Evolutionary conservation across 331 rosid species (phyloP).

Genomic region (Spiraea crenata): DNA sequence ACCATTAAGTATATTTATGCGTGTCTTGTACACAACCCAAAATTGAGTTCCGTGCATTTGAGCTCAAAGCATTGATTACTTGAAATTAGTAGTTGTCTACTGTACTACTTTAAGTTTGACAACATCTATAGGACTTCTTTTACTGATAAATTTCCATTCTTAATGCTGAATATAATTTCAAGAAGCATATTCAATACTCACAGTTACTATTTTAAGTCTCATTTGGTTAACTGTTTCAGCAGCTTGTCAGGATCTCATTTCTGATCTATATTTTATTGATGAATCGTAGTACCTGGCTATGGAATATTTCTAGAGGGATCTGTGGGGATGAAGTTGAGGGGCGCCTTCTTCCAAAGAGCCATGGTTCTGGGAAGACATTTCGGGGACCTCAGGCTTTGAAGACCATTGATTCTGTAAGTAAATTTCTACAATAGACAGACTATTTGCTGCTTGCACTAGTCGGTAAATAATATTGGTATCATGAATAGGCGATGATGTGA

Average conservation of each 20-base stretch:
- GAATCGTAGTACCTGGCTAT: conserved; percentile 80
- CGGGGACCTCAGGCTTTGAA: conserved; percentile 88
- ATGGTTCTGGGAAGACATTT: conserved; percentile 97
- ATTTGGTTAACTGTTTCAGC: conserved; percentile 16
- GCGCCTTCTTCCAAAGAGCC: conserved; percentile 93
- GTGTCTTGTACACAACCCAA: background rate
- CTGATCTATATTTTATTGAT: conserved; percentile 35
- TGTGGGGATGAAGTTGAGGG: conserved; percentile 90
- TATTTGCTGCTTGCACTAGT: background rate
- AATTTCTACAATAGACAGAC: conserved; percentile 20
- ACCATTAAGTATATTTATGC: conserved; percentile 1
- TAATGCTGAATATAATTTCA: background rate
- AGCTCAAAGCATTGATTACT: background rate
- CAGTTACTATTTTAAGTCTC: background rate
- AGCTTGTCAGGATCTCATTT: conserved; percentile 26
- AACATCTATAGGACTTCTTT: background rate
- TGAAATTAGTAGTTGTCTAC: background rate
- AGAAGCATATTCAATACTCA: background rate
- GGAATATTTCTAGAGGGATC: conserved; percentile 93
- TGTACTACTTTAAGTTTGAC: too few species aligned
- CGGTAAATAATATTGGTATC: background rate
- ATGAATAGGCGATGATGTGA: background rate
- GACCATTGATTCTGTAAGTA: conserved; percentile 66
- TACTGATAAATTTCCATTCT: background rate
- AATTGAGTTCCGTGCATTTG: background rate